phyloP scores from a whole-genome alignment of 805 yeast species.

The Pichia gijzeniarum region DNA sequence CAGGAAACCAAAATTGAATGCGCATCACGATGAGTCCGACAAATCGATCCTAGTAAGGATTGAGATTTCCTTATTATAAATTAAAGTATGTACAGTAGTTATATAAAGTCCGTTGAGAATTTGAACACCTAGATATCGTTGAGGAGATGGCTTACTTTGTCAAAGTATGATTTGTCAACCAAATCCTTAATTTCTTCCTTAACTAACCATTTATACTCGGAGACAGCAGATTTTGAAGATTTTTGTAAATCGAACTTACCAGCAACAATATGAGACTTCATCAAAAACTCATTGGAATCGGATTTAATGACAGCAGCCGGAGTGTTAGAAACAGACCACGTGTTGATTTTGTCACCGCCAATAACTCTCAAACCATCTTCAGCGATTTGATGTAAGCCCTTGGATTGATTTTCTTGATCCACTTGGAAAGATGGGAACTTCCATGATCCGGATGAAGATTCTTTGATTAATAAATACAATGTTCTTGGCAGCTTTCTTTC shows the following conservation, averaged over 20 bases:
- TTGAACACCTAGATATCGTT: conserved; percentile 16
- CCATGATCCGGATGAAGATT: conserved; percentile 45
- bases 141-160: conserved; percentile 45
- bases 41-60: too few relatives aligned
- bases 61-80: not conserved
- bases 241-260: conserved; percentile 58
- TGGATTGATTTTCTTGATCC: conserved; percentile 32
- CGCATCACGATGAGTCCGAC: too few relatives aligned
- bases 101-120: not conserved
- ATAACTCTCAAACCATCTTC: conserved; percentile 61
- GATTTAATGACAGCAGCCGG: conserved; percentile 69
- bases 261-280: conserved; percentile 83
- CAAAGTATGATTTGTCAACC: conserved; percentile 50
- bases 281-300: conserved; percentile 49
- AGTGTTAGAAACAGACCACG: conserved; percentile 85
- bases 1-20: too few relatives aligned
- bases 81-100: not conserved
- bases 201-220: conserved; percentile 75
- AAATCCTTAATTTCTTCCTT: conserved; percentile 63
- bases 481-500: conserved; percentile 79
- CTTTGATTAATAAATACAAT: conserved; percentile 63
- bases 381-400: conserved; percentile 65
- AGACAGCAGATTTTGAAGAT: conserved; percentile 22
- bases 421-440: conserved; percentile 62
- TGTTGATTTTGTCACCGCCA: conserved; percentile 74